Percentiles rank a stretch among this genome's conserved stretches.
These are phyloP conservation scores for Omphalea diandra DNA, from an alignment of 441 rosid genomes.

Conservation along the genomic window DNA sequence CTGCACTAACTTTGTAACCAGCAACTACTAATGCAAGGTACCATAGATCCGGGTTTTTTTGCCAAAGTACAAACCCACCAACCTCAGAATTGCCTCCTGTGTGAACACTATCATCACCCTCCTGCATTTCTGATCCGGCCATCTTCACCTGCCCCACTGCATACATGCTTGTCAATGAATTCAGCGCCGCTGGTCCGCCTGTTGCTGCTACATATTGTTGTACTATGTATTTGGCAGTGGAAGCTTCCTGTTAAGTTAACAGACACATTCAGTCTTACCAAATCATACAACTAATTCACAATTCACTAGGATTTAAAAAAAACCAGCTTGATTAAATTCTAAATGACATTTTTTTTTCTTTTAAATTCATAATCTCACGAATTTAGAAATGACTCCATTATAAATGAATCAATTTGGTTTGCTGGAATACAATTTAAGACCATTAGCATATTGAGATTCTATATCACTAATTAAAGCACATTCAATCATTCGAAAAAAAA, in stretches of 20 bases:
- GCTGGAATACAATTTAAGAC: too few species aligned
- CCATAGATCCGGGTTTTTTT: conserved; percentile 90
- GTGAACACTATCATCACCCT: conserved; percentile 47
- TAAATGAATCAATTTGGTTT: too few species aligned
- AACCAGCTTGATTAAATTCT: too few species aligned
- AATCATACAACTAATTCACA: too few species aligned
- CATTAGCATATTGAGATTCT: too few species aligned
- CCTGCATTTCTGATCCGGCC: conserved; percentile 72
- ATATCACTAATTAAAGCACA: too few species aligned
- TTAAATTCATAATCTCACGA: too few species aligned
- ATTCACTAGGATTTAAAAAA: too few species aligned
- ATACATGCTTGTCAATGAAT: conserved; percentile 63
- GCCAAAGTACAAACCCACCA: conserved; percentile 92
- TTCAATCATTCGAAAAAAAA: too few species aligned
- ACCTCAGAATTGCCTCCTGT: conserved; percentile 57
- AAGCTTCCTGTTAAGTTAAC: conserved; percentile 53
- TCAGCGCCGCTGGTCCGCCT: conserved; percentile 65
- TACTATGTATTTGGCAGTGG: conserved; percentile 82
- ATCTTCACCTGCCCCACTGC: conserved; percentile 90
- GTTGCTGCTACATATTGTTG: conserved; percentile 86
- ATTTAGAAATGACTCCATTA: too few species aligned
- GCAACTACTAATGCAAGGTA: conserved; percentile 76
- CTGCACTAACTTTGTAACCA: conserved; percentile 84
- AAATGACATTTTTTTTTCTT: too few species aligned
- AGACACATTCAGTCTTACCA: too few species aligned